Base-by-base conservation (phyloP, 805 yeast species). In the Saturnispora sekii region DNA sequence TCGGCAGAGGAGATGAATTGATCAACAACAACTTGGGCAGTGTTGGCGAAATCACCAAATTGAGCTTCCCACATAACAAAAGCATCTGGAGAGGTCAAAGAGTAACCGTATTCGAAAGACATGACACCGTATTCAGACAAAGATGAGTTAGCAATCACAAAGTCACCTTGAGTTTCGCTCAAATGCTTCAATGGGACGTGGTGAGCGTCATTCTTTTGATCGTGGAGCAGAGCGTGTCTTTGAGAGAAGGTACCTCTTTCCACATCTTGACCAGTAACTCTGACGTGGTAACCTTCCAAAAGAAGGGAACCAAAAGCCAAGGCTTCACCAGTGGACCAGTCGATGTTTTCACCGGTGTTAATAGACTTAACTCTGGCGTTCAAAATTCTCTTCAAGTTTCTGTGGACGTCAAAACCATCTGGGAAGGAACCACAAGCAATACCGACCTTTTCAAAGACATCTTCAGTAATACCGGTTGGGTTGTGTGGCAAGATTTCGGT, bases 161-260 rank as follows among this genome's bases (percentile, higher is more conserved):
- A 89, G 48, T 79, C 84, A 59, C 86, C 95, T 68, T 88, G 96
- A 54, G 78, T 77, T 55, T 80, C 84, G 54, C 78, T 70, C 55
- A 90, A 70, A 62, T 84, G 74, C 67, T 84, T 77, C 65, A 93
- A 76, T 58, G 98, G 97, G 48, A 87, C 81, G 70, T 84, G 80
- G 28, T 85, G 79, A 40, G 70, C 69, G 68, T 89, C 97, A 40
- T 84, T 80, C 45, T 78, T 72, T 72, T 93, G 99, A 68, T 93
- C 98, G 66, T 93, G 98, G 65, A 93, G 74, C 40, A 93, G 97
- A 48, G 97, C 90, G 64, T 93, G 99, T 72, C 99, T 90, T 74
- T 93, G 99, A 45, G 98, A 93, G 77, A 93, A 90, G 35, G 99
- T 93, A 74, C 99, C 99, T 79, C 99, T 88, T 77, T 93, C 98